These are phyloP conservation scores for Amaranthus hypochondriacus DNA, from an alignment of 148 eudicot genomes.

Conservation along the genomic window DNA sequence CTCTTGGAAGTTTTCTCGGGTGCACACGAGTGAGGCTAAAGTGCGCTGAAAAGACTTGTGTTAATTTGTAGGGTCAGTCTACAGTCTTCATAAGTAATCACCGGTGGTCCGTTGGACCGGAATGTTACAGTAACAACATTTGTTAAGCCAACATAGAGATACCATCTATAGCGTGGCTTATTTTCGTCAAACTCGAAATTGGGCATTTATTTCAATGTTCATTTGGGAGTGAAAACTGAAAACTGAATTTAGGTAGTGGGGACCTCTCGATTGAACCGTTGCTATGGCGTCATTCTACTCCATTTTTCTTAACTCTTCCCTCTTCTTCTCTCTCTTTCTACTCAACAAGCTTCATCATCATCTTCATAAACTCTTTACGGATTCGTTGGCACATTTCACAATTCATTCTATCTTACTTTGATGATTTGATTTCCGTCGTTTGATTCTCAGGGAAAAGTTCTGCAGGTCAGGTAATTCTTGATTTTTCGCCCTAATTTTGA, in stretches of 20 bases:
- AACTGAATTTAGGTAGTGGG: background rate
- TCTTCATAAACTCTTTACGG: background rate
- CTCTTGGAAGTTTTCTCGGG: too few relatives aligned
- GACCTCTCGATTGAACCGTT: background rate
- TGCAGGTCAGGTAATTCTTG: background rate
- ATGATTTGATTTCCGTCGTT: background rate
- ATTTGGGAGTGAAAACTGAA: background rate
- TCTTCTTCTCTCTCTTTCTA: background rate
- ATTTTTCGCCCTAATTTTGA: background rate
- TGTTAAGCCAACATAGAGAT: background rate
- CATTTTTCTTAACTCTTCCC: background rate
- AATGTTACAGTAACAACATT: too few relatives aligned
- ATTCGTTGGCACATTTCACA: background rate
- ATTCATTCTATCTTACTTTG: background rate
- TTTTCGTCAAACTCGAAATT: background rate
- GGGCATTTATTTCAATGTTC: background rate
- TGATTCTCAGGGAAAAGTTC: background rate
- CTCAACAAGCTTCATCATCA: background rate
- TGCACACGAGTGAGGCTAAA: too few relatives aligned
- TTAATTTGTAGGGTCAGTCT: too few relatives aligned
- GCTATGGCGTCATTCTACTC: background rate
- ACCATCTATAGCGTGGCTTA: background rate
- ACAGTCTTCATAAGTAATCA: too few relatives aligned
- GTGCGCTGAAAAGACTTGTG: too few relatives aligned
- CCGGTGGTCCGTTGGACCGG: too few relatives aligned